Base-by-base conservation (phyloP, 192 early-diverging fungal species). In the Coemansia reversa region DNA sequence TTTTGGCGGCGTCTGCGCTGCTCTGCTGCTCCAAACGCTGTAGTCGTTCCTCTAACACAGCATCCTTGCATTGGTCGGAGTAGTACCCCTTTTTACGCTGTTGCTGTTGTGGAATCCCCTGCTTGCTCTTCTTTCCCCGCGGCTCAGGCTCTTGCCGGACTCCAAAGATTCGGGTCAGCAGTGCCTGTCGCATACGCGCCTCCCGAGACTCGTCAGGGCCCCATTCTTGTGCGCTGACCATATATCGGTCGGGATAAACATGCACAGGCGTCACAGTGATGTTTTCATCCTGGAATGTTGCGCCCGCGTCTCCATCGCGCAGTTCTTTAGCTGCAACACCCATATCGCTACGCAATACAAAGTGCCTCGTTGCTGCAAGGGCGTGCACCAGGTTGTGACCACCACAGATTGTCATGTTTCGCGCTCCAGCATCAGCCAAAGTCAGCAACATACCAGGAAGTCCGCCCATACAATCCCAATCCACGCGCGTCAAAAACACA, bases 401-500 rank as follows among this genome's bases (percentile, higher is more conserved):
- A 20, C 94, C 95, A 55, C 85, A 81, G 24, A 98, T 28, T 7
- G 73, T 76, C 24, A 95, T 63, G 51, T 81, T 79, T 42, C 79
- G 58, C 42, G 76, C 67, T 11, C 93, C 92, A 0, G 84, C 81
- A 70, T 93, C 93, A 4, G 93, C 86, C 59, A 96, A 64, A 8
- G 93, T 97, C 63, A 98, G 83, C 20, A 98, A 70, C 90, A 98
- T 91, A 24, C 96, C 96, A 27, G 94, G 93, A 28, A 96, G 78
- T 27, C 96, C 96, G 33, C 96, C 96, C 51, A 94, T 73, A 52
- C 82, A 79, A 51, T 88, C 88, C 96, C 95, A 97, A 51, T 92
- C 68, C 27, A 90, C 70, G n/a, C 90, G 82, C 4, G 94, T 92
- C 25, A 95, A 74, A 65, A 98, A 91, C 1, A 98, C 71, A 49